Conservation (phyloP, 192 early-diverging fungal species). For the Gonapodya prolifera region DNA sequence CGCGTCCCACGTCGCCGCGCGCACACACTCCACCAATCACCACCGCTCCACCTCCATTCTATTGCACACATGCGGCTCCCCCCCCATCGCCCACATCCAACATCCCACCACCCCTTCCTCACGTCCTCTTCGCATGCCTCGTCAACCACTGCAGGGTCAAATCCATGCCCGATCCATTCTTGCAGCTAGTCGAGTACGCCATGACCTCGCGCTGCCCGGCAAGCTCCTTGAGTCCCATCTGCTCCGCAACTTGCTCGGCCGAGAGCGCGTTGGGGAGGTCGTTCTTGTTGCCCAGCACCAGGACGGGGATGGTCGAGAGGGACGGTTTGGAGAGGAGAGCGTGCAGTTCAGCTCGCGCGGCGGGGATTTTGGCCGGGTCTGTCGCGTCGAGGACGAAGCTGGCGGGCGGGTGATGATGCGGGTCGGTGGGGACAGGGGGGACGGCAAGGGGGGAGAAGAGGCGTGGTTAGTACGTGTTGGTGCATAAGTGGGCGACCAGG, state of each 20-base stretch:
- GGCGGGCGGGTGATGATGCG: no score
- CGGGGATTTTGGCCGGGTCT: constrained; percentile 84
- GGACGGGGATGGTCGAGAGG: constrained; percentile 84
- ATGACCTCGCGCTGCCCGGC: constrained; percentile 79
- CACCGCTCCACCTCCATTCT: no score
- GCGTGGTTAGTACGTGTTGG: background rate
- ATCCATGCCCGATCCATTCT: constrained; percentile 96
- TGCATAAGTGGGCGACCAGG: no score
- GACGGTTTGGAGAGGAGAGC: constrained; percentile 85
- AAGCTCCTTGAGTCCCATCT: constrained; percentile 75
- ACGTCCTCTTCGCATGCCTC: background rate
- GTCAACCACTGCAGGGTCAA: constrained; percentile 58
- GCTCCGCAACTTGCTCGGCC: constrained; percentile 82
- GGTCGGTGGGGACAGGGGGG: no score
- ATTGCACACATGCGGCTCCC: no score
- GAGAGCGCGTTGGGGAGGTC: constrained; percentile 78
- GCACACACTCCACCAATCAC: no score
- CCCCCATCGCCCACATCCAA: no score
- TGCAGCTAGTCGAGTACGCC: constrained; percentile 97
- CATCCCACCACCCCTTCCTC: background rate
- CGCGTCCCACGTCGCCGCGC: no score
- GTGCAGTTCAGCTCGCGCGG: constrained; percentile 83
- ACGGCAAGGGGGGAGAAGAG: background rate
- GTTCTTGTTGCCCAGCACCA: constrained; percentile 98
- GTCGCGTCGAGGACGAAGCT: constrained; percentile 95